phyloP scores from a whole-genome alignment of 345 rosid species.

The Passiflora organensis region DNA sequence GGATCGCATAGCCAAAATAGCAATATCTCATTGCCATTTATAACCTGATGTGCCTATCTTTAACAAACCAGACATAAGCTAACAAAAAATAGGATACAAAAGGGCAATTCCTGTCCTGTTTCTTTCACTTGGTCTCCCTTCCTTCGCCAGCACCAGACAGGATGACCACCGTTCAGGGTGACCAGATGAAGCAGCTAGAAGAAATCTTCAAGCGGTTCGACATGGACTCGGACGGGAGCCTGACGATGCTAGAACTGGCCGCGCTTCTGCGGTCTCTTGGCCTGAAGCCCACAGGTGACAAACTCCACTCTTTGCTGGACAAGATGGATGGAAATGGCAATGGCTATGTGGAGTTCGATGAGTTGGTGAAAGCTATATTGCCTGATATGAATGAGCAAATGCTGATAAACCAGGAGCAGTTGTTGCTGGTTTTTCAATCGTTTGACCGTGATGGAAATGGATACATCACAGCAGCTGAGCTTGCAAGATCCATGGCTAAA shows the following conservation, averaged over 20 bases:
- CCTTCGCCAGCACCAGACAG: constrained; percentile 16
- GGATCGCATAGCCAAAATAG: background rate
- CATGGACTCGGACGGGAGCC: constrained; percentile 83
- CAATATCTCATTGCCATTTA: no score
- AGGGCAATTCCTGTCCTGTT: no score
- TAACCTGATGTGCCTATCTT: no score
- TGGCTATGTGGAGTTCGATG: constrained; percentile 77
- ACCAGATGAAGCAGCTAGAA: constrained; percentile 65
- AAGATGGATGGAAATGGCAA: constrained; percentile 77
- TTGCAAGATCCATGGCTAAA: constrained; percentile 72
- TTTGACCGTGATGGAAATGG: constrained; percentile 77
- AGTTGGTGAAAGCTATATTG: constrained; percentile 56
- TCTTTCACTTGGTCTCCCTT: no score
- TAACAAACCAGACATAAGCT: no score
- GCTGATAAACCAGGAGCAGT: constrained; percentile 54
- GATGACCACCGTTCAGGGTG: constrained; percentile 34
- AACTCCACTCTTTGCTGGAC: constrained; percentile 47
- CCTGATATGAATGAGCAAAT: constrained; percentile 67
- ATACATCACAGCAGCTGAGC: constrained; percentile 60
- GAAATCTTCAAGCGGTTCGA: constrained; percentile 86
- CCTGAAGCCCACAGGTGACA: constrained; percentile 79
- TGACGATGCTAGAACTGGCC: constrained; percentile 80
- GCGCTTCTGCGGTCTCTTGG: constrained; percentile 88
- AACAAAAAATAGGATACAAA: no score
- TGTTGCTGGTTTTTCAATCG: constrained; percentile 54